Conservation (phyloP, 129 eudicot genomes). For the Dittrichia graveolens region DNA sequence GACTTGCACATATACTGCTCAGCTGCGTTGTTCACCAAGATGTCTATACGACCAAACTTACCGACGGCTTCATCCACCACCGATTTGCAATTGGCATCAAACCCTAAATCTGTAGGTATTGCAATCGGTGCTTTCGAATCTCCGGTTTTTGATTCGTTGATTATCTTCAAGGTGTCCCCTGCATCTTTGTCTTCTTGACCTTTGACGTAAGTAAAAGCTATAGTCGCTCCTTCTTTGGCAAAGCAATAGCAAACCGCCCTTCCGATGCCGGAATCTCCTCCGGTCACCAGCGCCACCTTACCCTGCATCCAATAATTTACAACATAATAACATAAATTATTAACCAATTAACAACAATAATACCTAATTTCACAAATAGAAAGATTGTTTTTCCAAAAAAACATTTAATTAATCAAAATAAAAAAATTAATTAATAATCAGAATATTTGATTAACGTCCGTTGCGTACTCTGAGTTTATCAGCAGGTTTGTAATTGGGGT, state of each 20-base stretch:
- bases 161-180: constrained; percentile 48
- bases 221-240: constrained; percentile 76
- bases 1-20: constrained; percentile 58
- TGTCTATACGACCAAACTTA: constrained; percentile 55
- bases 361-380: too few relatives aligned
- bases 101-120: constrained; percentile 60
- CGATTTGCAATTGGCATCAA: constrained; percentile 65
- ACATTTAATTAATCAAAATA: too few relatives aligned
- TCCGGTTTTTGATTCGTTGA: constrained; percentile 39
- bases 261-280: constrained; percentile 92
- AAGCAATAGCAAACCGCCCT: constrained; percentile 69
- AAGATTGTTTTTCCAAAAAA: too few relatives aligned
- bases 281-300: constrained; percentile 81
- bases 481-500: constrained; percentile 59
- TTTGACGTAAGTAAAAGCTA: constrained; percentile 84
- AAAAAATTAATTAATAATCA: too few relatives aligned
- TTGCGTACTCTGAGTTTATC: constrained; percentile 65
- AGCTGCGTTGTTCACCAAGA: constrained; percentile 79
- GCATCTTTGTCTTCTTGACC: constrained; percentile 85
- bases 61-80: constrained; percentile 76
- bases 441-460: too few relatives aligned
- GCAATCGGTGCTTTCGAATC: constrained; percentile 73
- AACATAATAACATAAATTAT: background rate
- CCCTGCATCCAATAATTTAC: constrained; percentile 47
- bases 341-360: too few relatives aligned